A percentile compares a stretch with the other conserved stretches of the same genome.
phyloP scores from a whole-genome alignment of 495 filamentous ascomycete species.

The Aeminium ludgeri region DNA sequence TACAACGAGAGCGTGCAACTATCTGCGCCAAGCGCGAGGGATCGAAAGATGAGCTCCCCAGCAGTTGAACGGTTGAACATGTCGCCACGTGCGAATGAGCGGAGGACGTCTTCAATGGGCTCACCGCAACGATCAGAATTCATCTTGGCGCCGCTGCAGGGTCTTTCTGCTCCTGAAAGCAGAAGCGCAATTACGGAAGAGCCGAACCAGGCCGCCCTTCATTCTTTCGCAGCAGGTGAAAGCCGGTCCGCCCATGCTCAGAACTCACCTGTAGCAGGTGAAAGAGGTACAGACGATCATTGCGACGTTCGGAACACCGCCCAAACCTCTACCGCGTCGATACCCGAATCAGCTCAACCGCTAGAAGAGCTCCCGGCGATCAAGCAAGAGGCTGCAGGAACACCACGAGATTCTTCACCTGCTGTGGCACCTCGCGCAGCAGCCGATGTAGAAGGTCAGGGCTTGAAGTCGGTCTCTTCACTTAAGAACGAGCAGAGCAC shows the following conservation, averaged over 20 bases:
- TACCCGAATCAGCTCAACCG: too few species aligned
- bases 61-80: slow-evolving; percentile 26
- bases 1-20: slow-evolving; percentile 20
- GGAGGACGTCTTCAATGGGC: slow-evolving; percentile 18
- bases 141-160: slow-evolving; percentile 23
- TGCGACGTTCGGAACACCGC: too few species aligned
- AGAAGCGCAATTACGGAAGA: slow-evolving; percentile 4
- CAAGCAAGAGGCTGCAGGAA: slow-evolving; percentile 22
- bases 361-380: slow-evolving; percentile 6
- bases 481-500: slow-evolving; percentile 23
- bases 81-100: slow-evolving; percentile 24
- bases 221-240: background rate
- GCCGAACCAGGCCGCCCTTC: background rate
- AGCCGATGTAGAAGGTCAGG: slow-evolving; percentile 12
- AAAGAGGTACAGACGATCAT: too few species aligned
- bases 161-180: slow-evolving; percentile 1
- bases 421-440: slow-evolving; percentile 8
- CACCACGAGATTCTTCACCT: slow-evolving; percentile 22
- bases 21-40: slow-evolving; percentile 14
- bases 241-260: too few species aligned
- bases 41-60: slow-evolving; percentile 18
- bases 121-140: slow-evolving; percentile 10
- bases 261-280: too few species aligned
- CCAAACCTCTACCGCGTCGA: too few species aligned
- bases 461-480: slow-evolving; percentile 21